Evolutionary conservation across 352 stramenopile species (phyloP).

Genomic region (Phytophthora palmivora): DNA sequence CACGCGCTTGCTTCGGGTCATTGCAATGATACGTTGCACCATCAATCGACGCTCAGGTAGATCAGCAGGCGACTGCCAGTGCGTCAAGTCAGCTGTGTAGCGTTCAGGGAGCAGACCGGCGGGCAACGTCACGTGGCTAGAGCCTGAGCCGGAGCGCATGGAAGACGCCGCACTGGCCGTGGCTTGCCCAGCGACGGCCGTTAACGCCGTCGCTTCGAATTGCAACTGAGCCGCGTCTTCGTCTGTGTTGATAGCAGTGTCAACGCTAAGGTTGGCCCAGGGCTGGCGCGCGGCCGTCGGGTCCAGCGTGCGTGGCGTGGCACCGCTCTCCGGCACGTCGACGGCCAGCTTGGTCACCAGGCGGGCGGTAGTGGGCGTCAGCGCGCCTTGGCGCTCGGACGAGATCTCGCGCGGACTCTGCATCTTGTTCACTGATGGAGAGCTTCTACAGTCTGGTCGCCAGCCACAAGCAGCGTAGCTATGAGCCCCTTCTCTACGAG

Average conservation of each 20-base stretch:
- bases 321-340: slow-evolving; percentile 38
- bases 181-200: slow-evolving; percentile 13
- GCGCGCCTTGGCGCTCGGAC: slow-evolving; percentile 64
- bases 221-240: slow-evolving; percentile 12
- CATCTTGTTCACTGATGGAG: slow-evolving; percentile 31
- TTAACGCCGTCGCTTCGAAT: background rate
- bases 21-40: slow-evolving; percentile 89
- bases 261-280: slow-evolving; percentile 80
- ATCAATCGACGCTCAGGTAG: slow-evolving; percentile 81
- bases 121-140: slow-evolving; percentile 47
- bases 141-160: slow-evolving; percentile 60
- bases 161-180: slow-evolving; percentile 36
- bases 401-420: slow-evolving; percentile 75
- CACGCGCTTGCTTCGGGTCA: slow-evolving; percentile 76
- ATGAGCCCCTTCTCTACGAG: slow-evolving; percentile 26
- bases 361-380: slow-evolving; percentile 69
- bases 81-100: slow-evolving; percentile 79
- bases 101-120: slow-evolving; percentile 72
- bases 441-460: slow-evolving; percentile 43
- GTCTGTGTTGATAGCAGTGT: slow-evolving; percentile 43
- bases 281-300: slow-evolving; percentile 48
- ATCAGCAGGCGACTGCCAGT: slow-evolving; percentile 87
- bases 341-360: slow-evolving; percentile 58
- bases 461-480: slow-evolving; percentile 23
- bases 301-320: slow-evolving; percentile 68